phyloP scores from a whole-genome alignment of 108 stramenopile species.

The Nitzschia sp. region DNA sequence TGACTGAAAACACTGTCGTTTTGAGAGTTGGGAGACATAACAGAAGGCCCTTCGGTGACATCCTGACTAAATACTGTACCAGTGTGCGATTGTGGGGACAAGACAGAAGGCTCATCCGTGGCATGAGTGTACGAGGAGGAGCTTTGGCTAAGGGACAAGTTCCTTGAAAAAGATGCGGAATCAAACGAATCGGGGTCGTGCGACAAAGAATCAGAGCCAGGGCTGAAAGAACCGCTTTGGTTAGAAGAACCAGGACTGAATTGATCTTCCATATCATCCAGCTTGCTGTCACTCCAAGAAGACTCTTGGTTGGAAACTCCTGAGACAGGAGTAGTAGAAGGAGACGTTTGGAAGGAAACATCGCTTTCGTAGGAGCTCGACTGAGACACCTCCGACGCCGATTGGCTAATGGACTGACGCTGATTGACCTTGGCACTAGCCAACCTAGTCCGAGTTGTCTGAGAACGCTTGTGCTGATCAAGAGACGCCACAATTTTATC shows the following conservation, averaged over 20 bases:
- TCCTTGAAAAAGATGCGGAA: not conserved
- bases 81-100: not conserved
- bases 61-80: too few relatives aligned
- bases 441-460: not conserved
- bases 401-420: constrained; percentile 1
- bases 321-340: not conserved
- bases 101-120: not conserved
- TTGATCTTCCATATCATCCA: not conserved
- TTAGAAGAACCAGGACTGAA: not conserved
- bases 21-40: not conserved
- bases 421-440: not conserved
- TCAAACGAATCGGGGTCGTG: not conserved
- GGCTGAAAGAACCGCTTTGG: not conserved
- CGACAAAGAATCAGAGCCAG: not conserved
- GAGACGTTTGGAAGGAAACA: not conserved
- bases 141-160: not conserved
- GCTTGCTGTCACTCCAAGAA: constrained; percentile 15
- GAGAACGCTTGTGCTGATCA: constrained; percentile 2
- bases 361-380: not conserved
- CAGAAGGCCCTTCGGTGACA: too few relatives aligned
- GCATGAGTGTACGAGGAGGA: not conserved
- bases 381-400: not conserved
- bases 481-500: constrained; percentile 7
- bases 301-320: constrained; percentile 11
- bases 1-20: not conserved